These are phyloP conservation scores for Entamoeba histolytica DNA, from an alignment of 208 protist species.

Conservation along the genomic window DNA sequence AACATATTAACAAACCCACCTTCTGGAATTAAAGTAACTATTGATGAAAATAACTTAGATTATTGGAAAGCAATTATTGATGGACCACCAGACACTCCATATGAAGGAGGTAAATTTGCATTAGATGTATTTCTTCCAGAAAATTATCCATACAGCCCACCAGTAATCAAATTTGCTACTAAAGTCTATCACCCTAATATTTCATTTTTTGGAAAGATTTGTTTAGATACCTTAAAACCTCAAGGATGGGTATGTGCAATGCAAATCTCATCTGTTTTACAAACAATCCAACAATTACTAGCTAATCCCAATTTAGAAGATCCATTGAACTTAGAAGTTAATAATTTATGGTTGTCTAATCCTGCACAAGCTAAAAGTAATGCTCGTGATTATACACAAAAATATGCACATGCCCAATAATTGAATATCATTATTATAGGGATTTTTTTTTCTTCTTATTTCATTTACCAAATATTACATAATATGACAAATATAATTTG, in stretches of 20 bases:
- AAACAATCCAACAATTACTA: slow-evolving; percentile 87
- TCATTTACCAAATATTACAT: no score
- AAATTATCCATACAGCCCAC: slow-evolving; percentile 23
- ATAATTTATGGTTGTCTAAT: neutral
- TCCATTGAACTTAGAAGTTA: neutral
- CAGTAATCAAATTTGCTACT: slow-evolving; percentile 12
- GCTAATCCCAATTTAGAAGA: slow-evolving; percentile 94
- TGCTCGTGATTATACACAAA: neutral
- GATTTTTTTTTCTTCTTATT: no score
- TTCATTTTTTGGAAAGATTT: slow-evolving; percentile 19
- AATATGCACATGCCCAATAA: neutral
- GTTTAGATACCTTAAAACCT: slow-evolving; percentile 46
- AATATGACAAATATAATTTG: no score
- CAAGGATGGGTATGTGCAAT: slow-evolving; percentile 78
- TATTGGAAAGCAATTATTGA: slow-evolving; percentile 24
- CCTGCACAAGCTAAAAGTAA: neutral
- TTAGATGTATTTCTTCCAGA: slow-evolving; percentile 22
- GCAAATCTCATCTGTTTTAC: slow-evolving; percentile 87
- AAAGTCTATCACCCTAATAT: slow-evolving; percentile 27
- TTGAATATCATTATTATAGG: no score
- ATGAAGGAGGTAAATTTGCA: slow-evolving; percentile 23
- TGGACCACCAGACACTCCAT: slow-evolving; percentile 29
- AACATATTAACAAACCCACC: neutral
- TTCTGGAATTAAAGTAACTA: neutral
- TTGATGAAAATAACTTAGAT: neutral